Conservation (phyloP, 345 rosid species). For the Eucalyptus polyanthemos region DNA sequence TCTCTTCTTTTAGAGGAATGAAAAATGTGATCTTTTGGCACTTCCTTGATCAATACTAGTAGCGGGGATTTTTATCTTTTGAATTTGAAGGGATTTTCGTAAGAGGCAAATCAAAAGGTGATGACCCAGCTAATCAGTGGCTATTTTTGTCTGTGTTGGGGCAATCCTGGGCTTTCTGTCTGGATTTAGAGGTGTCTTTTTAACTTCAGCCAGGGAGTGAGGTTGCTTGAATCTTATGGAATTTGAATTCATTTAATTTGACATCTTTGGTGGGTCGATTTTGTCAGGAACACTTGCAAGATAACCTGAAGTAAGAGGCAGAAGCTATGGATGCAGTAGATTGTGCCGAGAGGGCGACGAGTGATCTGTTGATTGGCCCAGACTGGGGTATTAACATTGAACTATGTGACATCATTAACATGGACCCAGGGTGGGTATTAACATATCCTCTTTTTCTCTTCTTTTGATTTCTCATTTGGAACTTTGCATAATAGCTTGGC, state of each 20-base stretch:
- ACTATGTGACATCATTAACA: conserved; percentile 82
- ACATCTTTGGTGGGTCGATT: not conserved
- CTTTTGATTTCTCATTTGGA: not conserved
- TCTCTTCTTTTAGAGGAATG: not conserved
- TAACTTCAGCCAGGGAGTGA: not conserved
- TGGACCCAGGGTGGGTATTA: conserved; percentile 64
- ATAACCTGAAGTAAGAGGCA: not conserved
- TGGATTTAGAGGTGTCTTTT: not conserved
- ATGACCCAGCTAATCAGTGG: not conserved
- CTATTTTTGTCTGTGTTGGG: not conserved
- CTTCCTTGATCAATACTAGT: not conserved
- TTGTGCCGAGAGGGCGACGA: conserved; percentile 97
- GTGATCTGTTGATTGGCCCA: conserved; percentile 81
- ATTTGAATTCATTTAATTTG: not conserved
- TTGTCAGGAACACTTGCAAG: not conserved
- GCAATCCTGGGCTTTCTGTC: not conserved
- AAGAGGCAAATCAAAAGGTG: not conserved
- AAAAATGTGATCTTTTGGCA: not conserved
- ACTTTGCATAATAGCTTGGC: not conserved
- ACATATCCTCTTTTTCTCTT: not conserved
- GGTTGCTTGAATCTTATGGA: not conserved
- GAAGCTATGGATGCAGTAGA: conserved; percentile 57
- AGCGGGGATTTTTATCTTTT: not conserved
- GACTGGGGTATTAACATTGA: conserved; percentile 97
- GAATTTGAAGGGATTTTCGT: not conserved